Base-by-base conservation (phyloP, 805 yeast species). In the Cyberlindnera mrakii region DNA sequence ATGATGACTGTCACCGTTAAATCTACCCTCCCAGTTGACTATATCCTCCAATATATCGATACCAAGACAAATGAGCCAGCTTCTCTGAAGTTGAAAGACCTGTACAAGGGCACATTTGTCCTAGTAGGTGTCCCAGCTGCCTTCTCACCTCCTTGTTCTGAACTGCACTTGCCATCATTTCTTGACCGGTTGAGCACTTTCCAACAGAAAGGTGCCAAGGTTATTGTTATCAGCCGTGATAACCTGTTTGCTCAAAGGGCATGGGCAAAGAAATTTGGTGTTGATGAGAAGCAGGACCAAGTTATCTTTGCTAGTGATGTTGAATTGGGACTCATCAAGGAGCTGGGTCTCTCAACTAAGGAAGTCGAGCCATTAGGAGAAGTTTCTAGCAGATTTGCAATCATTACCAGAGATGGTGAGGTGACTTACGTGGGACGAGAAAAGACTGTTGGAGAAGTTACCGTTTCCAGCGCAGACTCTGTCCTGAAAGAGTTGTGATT, bases 41-140 rank as follows among this genome's bases (percentile, higher is more conserved):
- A 43, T 51, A 51, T 53, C 16, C 58, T 64, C 51, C 61, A 62
- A 48, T 64, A 59, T 57, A 57, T 64, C 41, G 50, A 48, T 18
- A 43, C 57, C 25, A 49, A 51, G 29, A 52, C 56, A 31, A 36
- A 41, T 31, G 59, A 58, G 37, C 55, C 59, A n/a, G 52, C 59
- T 14, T 46, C 57, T 40, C 58, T 67, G 36, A 53, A 53, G 23
- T 46, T 57, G 27, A 45, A 47, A 9, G 47, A 54, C 11, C 57
- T 64, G 51, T 40, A 51, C 27, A 52, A 57, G 35, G 61, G 63
- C 37, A 43, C 53, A 5, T 49, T 50, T 31, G 77, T 84, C 25
- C 64, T 85, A 45, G 85, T 86, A 33, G 77, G 85, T 44, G 86
- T 84, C 32, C 91, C 93, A 44, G 93, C 90, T 42, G 90, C 95